Percentiles rank a stretch among this genome's conserved stretches.
Conservation (phyloP, 148 eudicot genomes). For the Hydrangea macrophylla region DNA sequence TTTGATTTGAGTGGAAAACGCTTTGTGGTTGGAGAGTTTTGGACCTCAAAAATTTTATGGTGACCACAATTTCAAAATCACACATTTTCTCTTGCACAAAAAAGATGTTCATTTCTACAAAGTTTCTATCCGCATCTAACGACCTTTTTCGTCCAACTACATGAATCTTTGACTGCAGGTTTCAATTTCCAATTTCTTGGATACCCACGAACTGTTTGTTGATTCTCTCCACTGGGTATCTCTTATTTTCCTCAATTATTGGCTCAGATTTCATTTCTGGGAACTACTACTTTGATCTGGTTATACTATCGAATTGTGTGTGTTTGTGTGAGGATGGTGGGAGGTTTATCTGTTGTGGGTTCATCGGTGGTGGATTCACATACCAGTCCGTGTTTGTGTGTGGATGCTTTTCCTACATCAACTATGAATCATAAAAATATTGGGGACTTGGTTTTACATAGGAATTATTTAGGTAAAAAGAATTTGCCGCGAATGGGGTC, state of each 20-base stretch:
- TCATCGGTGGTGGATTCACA: slow-evolving; percentile 68
- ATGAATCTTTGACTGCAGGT: slow-evolving; percentile 16
- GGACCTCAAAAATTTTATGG: slow-evolving; percentile 62
- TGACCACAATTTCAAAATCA: neutral
- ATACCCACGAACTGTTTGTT: slow-evolving; percentile 29
- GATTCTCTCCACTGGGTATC: slow-evolving; percentile 24
- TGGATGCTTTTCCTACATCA: slow-evolving; percentile 51
- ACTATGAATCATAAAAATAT: slow-evolving; percentile 32
- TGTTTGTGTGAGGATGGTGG: slow-evolving; percentile 41
- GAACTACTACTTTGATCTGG: slow-evolving; percentile 4
- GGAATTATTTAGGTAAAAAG: slow-evolving; percentile 26
- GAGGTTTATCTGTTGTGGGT: slow-evolving; percentile 59
- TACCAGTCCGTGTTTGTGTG: slow-evolving; percentile 59
- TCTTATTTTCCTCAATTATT: slow-evolving; percentile 1
- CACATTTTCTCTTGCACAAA: slow-evolving; percentile 11
- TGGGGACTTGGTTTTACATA: slow-evolving; percentile 23
- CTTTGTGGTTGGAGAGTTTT: slow-evolving; percentile 26
- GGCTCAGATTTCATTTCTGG: neutral
- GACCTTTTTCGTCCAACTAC: slow-evolving; percentile 23
- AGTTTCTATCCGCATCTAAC: slow-evolving; percentile 13
- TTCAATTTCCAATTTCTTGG: slow-evolving; percentile 10
- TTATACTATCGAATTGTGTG: neutral
- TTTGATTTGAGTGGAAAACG: neutral
- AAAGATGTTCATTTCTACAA: slow-evolving; percentile 8
- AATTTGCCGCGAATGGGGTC: slow-evolving; percentile 19